Evolutionary conservation across 208 protist genomes (phyloP).

Genomic region (Wallacemonas sp.): DNA sequence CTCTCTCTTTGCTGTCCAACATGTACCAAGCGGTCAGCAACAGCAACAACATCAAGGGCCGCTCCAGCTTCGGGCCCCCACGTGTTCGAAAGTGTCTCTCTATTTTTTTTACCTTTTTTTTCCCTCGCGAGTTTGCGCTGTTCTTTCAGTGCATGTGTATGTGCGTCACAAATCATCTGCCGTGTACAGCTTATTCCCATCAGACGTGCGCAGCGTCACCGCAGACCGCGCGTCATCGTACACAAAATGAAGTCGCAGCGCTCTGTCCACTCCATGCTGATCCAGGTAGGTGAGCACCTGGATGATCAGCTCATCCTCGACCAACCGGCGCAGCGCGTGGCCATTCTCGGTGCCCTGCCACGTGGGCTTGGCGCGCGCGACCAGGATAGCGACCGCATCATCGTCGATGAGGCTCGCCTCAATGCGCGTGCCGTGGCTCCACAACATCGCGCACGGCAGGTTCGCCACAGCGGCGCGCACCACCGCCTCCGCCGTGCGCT

Average conservation of each 20-base stretch:
- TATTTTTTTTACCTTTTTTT: no score
- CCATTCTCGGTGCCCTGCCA: slow-evolving; percentile 76
- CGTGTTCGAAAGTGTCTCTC: no score
- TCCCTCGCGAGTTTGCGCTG: no score
- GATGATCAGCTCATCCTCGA: slow-evolving; percentile 64
- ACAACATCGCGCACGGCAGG: slow-evolving; percentile 41
- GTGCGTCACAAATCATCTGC: slow-evolving; percentile 5
- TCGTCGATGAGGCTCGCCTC: slow-evolving; percentile 56
- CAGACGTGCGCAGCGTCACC: slow-evolving; percentile 31
- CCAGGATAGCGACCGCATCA: slow-evolving; percentile 55
- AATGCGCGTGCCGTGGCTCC: slow-evolving; percentile 19
- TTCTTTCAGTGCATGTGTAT: no score
- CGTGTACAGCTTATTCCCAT: not conserved
- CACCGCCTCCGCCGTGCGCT: slow-evolving; percentile 49
- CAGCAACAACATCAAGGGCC: no score
- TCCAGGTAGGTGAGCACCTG: slow-evolving; percentile 54
- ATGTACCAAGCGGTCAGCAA: no score
- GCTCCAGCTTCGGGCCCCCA: no score
- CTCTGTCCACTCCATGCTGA: slow-evolving; percentile 25
- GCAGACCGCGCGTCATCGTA: slow-evolving; percentile 21
- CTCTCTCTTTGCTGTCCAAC: no score
- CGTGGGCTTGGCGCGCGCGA: slow-evolving; percentile 37
- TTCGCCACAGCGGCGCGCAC: slow-evolving; percentile 43
- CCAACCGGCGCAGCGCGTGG: slow-evolving; percentile 52
- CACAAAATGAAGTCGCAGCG: slow-evolving; percentile 31